Evolutionary conservation across 169 alveolate genomes (phyloP).

Genomic region (Toxoplasma gondii): DNA sequence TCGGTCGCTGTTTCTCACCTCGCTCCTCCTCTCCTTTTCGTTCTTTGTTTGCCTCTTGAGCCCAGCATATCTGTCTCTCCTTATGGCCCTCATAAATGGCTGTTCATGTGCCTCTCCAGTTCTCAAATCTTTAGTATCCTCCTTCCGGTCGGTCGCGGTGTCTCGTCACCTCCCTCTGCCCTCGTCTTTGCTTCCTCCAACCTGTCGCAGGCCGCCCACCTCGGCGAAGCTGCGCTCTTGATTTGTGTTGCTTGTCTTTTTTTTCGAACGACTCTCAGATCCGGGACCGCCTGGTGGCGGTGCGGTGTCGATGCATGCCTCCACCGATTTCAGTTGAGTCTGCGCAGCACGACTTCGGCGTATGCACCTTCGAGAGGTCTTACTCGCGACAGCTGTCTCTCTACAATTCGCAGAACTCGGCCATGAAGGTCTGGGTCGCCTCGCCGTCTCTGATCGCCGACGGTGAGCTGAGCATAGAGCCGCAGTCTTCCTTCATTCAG

Average conservation of each 20-base stretch:
- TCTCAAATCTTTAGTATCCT: too few species aligned
- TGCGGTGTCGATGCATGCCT: constrained; percentile 56
- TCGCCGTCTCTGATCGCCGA: constrained; percentile 41
- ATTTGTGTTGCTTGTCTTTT: not conserved
- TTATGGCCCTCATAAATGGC: not conserved
- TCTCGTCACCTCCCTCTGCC: too few species aligned
- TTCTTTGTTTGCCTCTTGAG: not conserved
- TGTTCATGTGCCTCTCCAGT: too few species aligned
- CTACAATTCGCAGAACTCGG: constrained; percentile 27
- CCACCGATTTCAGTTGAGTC: constrained; percentile 60
- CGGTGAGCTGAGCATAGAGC: constrained; percentile 62
- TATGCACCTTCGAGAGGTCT: constrained; percentile 42
- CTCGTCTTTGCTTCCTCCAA: too few species aligned
- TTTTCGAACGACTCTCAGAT: not conserved
- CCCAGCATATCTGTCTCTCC: not conserved
- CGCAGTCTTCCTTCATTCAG: constrained; percentile 54
- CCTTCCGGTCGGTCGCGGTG: too few species aligned
- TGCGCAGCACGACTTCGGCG: constrained; percentile 55
- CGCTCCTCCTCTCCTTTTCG: not conserved
- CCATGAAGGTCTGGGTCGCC: constrained; percentile 56
- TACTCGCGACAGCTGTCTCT: constrained; percentile 49
- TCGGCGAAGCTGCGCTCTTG: not conserved
- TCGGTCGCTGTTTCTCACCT: not conserved
- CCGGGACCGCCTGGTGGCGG: constrained; percentile 35
- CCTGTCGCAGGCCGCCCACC: too few species aligned